A percentile compares a stretch with the other conserved stretches of the same genome.
These are phyloP conservation scores for Trichosanthes cucumerina DNA, from an alignment of 306 rosid species.

Conservation along the genomic window DNA sequence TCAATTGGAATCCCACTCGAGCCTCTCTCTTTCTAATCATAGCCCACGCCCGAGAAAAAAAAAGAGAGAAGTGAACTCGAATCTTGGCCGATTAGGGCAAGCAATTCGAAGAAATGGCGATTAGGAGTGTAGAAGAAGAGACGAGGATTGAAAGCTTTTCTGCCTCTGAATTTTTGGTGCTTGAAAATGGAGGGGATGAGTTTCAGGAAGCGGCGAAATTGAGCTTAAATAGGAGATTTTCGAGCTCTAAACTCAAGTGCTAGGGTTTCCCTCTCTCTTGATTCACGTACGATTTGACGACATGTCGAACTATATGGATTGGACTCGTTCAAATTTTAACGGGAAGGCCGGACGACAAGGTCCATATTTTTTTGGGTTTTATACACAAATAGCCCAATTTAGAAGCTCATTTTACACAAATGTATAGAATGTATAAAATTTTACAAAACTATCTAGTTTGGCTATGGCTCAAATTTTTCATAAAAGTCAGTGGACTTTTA, in stretches of 20 bases:
- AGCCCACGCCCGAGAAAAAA: conserved; percentile 18
- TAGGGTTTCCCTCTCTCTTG: not conserved
- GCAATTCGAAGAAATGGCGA: not conserved
- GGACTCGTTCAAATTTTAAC: not conserved
- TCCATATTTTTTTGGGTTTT: no score
- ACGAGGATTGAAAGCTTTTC: not conserved
- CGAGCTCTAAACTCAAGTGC: not conserved
- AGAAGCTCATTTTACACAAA: no score
- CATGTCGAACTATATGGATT: not conserved
- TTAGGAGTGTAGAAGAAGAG: not conserved
- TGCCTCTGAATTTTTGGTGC: not conserved
- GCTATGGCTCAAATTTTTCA: no score
- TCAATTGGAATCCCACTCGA: conserved; percentile 31
- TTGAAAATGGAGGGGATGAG: not conserved
- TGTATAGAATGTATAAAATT: no score
- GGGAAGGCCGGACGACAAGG: not conserved
- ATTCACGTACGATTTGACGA: not conserved
- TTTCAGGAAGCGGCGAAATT: not conserved
- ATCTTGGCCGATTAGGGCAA: not conserved
- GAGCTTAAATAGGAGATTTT: not conserved
- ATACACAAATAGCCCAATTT: no score
- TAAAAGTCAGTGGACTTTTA: no score
- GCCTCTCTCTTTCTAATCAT: conserved; percentile 84
- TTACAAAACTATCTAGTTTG: no score
- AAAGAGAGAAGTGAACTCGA: not conserved